Base-by-base conservation (phyloP, 345 rosid genomes). In the Salix caprea region DNA sequence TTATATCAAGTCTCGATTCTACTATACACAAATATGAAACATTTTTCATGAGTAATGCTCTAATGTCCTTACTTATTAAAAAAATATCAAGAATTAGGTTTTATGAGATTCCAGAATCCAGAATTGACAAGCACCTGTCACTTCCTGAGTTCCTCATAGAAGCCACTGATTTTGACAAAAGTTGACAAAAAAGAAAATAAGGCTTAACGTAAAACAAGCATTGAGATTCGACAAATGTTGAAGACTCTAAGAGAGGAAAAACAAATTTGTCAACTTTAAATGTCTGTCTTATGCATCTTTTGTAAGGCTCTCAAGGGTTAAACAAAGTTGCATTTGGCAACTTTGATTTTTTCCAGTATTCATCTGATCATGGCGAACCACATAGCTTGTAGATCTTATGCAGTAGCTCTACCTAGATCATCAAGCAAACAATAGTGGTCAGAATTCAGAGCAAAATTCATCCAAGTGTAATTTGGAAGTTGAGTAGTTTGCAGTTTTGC, bases 361-460 rank as follows among this genome's bases (percentile, higher is more conserved):
- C 99, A 62, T 95, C 99, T 6, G 97, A 83, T 6, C 96, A 83
- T 76, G 97, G 97, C 9, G 98, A 88, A 69, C 99, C 99, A 6
- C 99, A 93, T 73, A 95, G 79, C 91, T 86, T 93, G 88, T 93
- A 88, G 82, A 95, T 95, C 85, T 88, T 95, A 82, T 91, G 97
- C 58, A 91, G 80, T 79, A 93, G 99, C 86, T 93, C 97, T 32
- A 93, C 90, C 99, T 95, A 78, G 54, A 52, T 60, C 70, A 79
- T 71, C 69, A 34, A 71, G 24, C 40, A 58, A 68, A 76, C n/a
- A 8, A 48, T 28, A 37, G 16, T 4, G 70, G 36, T 76, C 28
- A 76, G 64, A 70, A 16, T 23, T 67, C 44, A 60, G 67, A 76
- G 42, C 9, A 66, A 4, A 24, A 74, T 50, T 58, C 37, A 62